Conservation (phyloP, 345 rosid species). For the Sonneratia alba region DNA sequence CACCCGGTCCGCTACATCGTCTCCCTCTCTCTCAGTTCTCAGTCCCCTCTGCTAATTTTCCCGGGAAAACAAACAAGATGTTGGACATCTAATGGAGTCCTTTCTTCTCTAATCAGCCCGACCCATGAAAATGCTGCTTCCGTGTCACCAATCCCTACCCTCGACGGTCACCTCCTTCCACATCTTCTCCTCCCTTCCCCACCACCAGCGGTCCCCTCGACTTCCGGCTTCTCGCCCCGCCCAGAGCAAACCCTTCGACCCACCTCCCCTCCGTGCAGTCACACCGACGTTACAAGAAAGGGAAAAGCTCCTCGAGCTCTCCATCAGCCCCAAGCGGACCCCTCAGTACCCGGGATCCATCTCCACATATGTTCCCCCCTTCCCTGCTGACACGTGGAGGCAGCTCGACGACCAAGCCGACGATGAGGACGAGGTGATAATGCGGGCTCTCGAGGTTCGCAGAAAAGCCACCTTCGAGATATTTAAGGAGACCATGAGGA, state of each 20-base stretch:
- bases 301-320: conserved; percentile 43
- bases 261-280: conserved; percentile 3
- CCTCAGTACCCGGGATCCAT: conserved; percentile 43
- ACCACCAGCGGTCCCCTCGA: background rate
- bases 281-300: conserved; percentile 27
- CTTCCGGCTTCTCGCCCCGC: conserved; percentile 7
- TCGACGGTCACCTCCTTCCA: conserved; percentile 14
- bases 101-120: background rate
- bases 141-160: background rate
- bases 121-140: conserved; percentile 1
- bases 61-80: background rate
- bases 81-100: background rate
- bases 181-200: conserved; percentile 24
- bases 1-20: too few species aligned
- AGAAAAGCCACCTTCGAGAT: conserved; percentile 69
- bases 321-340: conserved; percentile 45
- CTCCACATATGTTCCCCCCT: conserved; percentile 36
- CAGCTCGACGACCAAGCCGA: conserved; percentile 20
- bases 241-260: conserved; percentile 12
- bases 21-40: too few species aligned
- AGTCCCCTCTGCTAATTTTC: background rate
- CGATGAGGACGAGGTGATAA: conserved; percentile 50
- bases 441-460: conserved; percentile 59
- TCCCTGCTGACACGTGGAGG: conserved; percentile 13
- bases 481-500: conserved; percentile 48